Evolutionary conservation across 768 basidiomycete genomes (phyloP).

Genomic region (Lactarius quietus): DNA sequence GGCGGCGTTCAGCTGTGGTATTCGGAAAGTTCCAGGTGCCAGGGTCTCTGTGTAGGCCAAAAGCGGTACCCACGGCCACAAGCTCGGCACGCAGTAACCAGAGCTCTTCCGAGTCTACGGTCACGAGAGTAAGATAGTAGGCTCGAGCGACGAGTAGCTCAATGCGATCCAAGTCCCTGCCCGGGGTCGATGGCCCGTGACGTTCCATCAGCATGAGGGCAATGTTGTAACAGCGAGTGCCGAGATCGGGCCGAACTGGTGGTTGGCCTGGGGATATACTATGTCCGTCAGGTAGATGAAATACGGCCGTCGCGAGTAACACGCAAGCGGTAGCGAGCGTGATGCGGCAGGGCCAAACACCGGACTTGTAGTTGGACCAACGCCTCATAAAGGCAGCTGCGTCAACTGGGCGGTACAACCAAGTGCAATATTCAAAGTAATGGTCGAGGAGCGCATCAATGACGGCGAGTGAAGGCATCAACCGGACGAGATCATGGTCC

Average conservation of each 20-base stretch:
- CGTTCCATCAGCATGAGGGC: slow-evolving; percentile 62
- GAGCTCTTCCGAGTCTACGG: slow-evolving; percentile 76
- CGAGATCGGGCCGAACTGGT: slow-evolving; percentile 34
- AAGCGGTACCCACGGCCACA: slow-evolving; percentile 69
- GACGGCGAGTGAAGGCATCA: slow-evolving; percentile 23
- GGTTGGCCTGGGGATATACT: slow-evolving; percentile 24
- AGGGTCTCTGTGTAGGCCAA: slow-evolving; percentile 88
- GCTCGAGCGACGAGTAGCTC: slow-evolving; percentile 68
- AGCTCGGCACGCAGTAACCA: slow-evolving; percentile 75
- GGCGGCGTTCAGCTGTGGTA: slow-evolving; percentile 67
- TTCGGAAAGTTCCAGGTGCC: slow-evolving; percentile 68
- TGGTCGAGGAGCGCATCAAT: slow-evolving; percentile 24
- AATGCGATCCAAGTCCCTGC: slow-evolving; percentile 68
- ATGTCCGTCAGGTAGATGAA: slow-evolving; percentile 24
- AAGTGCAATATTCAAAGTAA: slow-evolving; percentile 26
- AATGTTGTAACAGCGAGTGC: slow-evolving; percentile 65
- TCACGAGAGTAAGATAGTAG: slow-evolving; percentile 69
- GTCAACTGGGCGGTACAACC: slow-evolving; percentile 21
- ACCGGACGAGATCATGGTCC: slow-evolving; percentile 25
- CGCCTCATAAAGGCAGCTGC: slow-evolving; percentile 19
- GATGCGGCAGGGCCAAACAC: slow-evolving; percentile 23
- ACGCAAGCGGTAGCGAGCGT: slow-evolving; percentile 25
- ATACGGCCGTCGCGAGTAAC: slow-evolving; percentile 23
- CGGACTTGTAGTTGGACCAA: slow-evolving; percentile 26
- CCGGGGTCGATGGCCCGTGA: slow-evolving; percentile 48